phyloP scores from a whole-genome alignment of 441 rosid species.

The Syzygium syzygioides region DNA sequence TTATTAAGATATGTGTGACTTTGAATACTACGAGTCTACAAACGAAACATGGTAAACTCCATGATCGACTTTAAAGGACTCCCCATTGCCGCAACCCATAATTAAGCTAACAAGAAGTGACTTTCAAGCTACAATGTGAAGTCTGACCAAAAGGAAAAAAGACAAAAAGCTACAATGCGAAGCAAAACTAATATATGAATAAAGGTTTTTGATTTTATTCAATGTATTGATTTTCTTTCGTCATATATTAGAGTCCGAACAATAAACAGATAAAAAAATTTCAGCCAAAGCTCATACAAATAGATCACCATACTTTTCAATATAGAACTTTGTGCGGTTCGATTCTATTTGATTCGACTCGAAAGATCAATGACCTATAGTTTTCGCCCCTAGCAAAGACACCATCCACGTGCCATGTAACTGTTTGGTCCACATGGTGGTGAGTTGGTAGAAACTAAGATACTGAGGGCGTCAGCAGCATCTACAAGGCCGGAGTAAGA shows the following conservation, averaged over 20 bases:
- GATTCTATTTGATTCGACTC: background rate
- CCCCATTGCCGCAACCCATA: background rate
- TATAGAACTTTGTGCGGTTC: background rate
- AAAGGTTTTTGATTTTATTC: background rate
- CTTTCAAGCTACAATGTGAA: background rate
- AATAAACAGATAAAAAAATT: background rate
- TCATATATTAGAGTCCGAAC: background rate
- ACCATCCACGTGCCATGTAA: background rate
- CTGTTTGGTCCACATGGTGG: background rate
- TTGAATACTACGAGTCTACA: background rate
- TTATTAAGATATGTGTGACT: background rate
- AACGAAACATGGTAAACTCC: background rate
- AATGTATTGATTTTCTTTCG: background rate
- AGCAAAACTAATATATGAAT: background rate
- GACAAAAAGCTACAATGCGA: background rate
- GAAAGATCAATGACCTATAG: background rate
- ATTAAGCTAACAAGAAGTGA: background rate
- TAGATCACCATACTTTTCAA: background rate
- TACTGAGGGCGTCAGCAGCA: background rate
- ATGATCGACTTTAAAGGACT: background rate
- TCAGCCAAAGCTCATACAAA: background rate
- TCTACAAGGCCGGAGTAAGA: background rate
- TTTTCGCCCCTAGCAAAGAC: background rate
- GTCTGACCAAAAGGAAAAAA: too few species aligned
- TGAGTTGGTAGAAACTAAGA: background rate